Percentiles rank a stretch among this genome's conserved stretches.
These are phyloP conservation scores for Phytophthora crassamura DNA, from an alignment of 352 stramenopile genomes.

Conservation along the genomic window DNA sequence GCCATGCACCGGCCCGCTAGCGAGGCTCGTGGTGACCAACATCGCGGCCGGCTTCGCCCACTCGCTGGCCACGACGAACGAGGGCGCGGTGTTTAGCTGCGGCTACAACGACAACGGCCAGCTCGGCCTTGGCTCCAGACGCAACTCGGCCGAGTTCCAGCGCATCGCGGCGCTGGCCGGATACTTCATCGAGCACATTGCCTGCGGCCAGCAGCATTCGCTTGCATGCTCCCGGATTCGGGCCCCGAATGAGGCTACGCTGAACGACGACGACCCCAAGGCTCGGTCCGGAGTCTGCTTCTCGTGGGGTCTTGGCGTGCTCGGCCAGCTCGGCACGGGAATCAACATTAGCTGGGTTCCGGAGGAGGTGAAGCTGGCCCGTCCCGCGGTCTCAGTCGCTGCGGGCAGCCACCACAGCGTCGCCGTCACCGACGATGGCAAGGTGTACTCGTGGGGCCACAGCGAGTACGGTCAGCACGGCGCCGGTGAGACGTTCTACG, in stretches of 20 bases:
- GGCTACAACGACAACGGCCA: conserved; percentile 89
- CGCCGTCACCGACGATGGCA: conserved; percentile 56
- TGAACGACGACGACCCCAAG: conserved; percentile 24
- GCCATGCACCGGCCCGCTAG: conserved; percentile 26
- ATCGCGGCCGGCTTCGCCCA: conserved; percentile 82
- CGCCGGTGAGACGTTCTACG: conserved; percentile 63
- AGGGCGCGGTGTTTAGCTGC: conserved; percentile 69
- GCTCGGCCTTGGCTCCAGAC: conserved; percentile 66
- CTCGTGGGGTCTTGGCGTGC: conserved; percentile 78
- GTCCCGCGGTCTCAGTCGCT: conserved; percentile 62
- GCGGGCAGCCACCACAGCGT: conserved; percentile 84
- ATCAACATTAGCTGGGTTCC: conserved; percentile 73
- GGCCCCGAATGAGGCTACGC: background rate
- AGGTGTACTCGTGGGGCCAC: conserved; percentile 83
- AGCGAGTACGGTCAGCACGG: conserved; percentile 87
- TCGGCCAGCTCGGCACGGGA: conserved; percentile 73
- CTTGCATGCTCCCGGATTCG: conserved; percentile 55
- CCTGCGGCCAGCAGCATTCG: conserved; percentile 82
- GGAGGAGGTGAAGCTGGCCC: conserved; percentile 57
- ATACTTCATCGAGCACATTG: conserved; percentile 66
- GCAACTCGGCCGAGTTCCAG: conserved; percentile 71
- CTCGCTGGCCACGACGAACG: conserved; percentile 63
- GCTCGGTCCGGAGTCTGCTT: conserved; percentile 61
- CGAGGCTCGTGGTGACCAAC: conserved; percentile 51
- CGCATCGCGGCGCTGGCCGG: conserved; percentile 54